Base-by-base conservation (phyloP, 106 monocot species). In the Allium sativum region DNA sequence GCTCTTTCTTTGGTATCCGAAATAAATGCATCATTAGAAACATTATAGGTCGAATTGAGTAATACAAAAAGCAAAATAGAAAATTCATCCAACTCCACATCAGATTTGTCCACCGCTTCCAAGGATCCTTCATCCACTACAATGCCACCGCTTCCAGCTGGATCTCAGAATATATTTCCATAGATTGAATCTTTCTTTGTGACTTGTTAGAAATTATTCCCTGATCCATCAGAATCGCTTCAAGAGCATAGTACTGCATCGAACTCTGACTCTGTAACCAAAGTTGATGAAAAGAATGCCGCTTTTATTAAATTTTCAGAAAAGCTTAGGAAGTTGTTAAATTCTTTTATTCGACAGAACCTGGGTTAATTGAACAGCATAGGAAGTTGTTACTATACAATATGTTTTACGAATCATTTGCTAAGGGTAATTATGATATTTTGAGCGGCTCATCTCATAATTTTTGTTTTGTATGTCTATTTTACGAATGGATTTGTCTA, bases 171-270 rank as follows among this genome's bases (percentile, higher is more conserved):
- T 48, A 90, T 96, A 17, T 65, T 96, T 43, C 95, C 95, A 16
- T 96, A 90, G 64, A 96, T 96, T 41, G 95, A 96, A 50, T 87
- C 95, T 58, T 96, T 96, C 71, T 96, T 96, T 70, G 95, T 96
- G 44, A 84, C 87, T 11, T 96, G 95, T 61, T 90, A 96, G 55
- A 96, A 96, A 66, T 66, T 96, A 40, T 64, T 68, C 21, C 82
- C 87, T 59, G 82, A 79, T 14, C 86, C 80, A 42, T 44, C 76
- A 18, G 71, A 73, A 42, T 18, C 61, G 40, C 65, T 65, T 31
- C 83, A 84, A 52, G 84, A 86, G 52, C 15, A 77, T 68, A 51
- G 56, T 17, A 44, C 60, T 56, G 20, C 76, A 12, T 58, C 76
- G 45, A 58, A 69, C 52, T 74, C 74, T 62, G 81, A 84, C 47